Evolutionary conservation across 306 rosid genomes (phyloP).

Genomic region (Bauhinia variegata): DNA sequence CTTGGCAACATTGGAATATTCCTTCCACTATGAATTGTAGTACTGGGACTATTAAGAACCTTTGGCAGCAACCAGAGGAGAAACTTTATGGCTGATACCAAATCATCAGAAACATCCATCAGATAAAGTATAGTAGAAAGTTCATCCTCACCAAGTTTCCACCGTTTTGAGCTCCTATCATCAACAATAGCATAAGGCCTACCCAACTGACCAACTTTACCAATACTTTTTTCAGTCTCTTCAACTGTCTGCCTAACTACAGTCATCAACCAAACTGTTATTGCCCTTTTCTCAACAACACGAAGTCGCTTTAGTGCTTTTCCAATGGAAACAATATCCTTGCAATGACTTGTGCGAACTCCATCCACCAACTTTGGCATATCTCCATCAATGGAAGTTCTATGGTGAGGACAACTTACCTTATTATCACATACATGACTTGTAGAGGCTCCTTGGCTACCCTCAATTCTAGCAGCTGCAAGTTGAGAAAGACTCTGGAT

Average conservation of each 20-base stretch:
- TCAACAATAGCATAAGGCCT: constrained; percentile 63
- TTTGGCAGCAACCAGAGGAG: constrained; percentile 94
- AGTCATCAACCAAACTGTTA: constrained; percentile 73
- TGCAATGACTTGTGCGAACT: constrained; percentile 40
- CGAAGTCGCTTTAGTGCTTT: constrained; percentile 69
- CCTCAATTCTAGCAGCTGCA: constrained; percentile 90
- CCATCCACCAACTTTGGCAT: constrained; percentile 59
- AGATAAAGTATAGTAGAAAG: constrained; percentile 74
- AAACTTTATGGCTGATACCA: constrained; percentile 77
- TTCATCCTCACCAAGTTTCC: constrained; percentile 95
- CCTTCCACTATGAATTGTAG: constrained; percentile 77
- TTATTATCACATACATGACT: constrained; percentile 89
- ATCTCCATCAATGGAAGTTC: constrained; percentile 67
- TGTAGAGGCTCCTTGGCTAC: constrained; percentile 97
- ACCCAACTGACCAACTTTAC: constrained; percentile 80
- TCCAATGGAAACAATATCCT: constrained; percentile 74
- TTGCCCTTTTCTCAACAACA: constrained; percentile 75
- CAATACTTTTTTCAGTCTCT: constrained; percentile 60
- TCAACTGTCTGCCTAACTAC: constrained; percentile 67
- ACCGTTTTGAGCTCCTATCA: constrained; percentile 60
- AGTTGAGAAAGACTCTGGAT: constrained; percentile 86
- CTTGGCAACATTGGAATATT: constrained; percentile 57
- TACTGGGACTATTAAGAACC: constrained; percentile 60
- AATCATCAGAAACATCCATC: constrained; percentile 77
- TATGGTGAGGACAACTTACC: constrained; percentile 85